Evolutionary conservation across 306 rosid species (phyloP), one percentile per base, ranked within the genome.

Genomic region (Potentilla sterilis): DNA sequence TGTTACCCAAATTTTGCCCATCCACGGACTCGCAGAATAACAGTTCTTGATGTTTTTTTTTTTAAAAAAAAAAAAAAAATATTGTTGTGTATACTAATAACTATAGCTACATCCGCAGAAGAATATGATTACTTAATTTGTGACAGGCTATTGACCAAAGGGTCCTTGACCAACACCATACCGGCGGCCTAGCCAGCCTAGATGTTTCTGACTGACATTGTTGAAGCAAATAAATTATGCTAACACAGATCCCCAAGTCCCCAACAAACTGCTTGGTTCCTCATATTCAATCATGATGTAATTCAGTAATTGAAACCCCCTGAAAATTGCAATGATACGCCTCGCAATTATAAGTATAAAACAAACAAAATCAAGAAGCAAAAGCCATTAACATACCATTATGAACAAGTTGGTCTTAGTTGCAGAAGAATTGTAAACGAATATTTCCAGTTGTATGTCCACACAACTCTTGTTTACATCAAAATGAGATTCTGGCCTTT

Each of bases 361-460:
- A 35, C 3, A 46, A 51, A 47, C 1, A 12, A 35, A 12, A 12
- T 12, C 9, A 38, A 38, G 52, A 72, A 54, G 66, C 52, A 40
- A 55, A 38, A 55, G 47, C 21, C 71, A 75, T 75, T 61, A 42
- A 67, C 28, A 1, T 28, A 28, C 59, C 78, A 61, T 75, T 63
- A 21, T 72, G 76, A 41, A 38, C 49, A 54, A 40, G 18, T 55
- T 57, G 52, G 24, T 74, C 51, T 57, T 37, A 62, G 75, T 70
- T 46, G 67, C 83, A 72, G 72, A 85, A 77, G 71, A 70, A 57
- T 47, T 72, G 67, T 69, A 76, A 70, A 51, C 73, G 38, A 76
- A 42, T 67, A 72, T 74, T 63, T 78, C 69, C 82, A 74, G 66
- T 65, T 61, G 55, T 32, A 59, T 67, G 68, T n/a, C 10, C 47